Evolutionary conservation across 2,329 filamentous ascomycete genomes (phyloP), one percentile per base, ranked within the genome.

Genomic region (Teratosphaeria pseudoeucalypti): DNA sequence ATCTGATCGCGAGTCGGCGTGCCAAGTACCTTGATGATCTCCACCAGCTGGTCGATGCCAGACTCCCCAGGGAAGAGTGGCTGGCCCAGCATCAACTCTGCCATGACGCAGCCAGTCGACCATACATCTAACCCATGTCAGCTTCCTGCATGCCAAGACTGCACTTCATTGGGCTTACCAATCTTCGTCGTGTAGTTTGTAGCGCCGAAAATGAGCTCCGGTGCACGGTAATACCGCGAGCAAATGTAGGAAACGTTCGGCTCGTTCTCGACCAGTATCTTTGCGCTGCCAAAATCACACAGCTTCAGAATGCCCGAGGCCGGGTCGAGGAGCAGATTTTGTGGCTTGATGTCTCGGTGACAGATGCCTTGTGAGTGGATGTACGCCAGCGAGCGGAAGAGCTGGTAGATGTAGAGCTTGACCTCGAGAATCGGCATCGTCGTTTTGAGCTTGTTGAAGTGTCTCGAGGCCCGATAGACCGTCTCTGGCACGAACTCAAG

Each of bases 111-210:
- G 59, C 94, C 94, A 57, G 94, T 99, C 54, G 94, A 99, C 94
- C 94, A 99, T 54, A 99, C 92, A 79, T 99, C 94, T 99, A 68
- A 26, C 9, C 57, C n/a, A 32, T 49, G 61, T 67, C 57, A 68
- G 63, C 52, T 54, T 49, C 43, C 43, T 56, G 55, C 34, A 56
- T 37, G 32, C 6, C 55, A 27, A 39, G 61, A 73, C 12, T 37
- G 19, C 34, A 27, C 7, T 16, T 16, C 4, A 56, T 5, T 23
- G 26, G 29, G 16, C 87, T 76, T 85, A 99, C 94, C 94, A 75
- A 99, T 99, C 81, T 99, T 99, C 68, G 94, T 97, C 60, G 94
- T 97, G 80, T 99, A 99, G 79, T 99, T 99, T 57, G 94, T 99
- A 47, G 94, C 94, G 67, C 94, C 94, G 72, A 99, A 99, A 71